Evolutionary conservation across 805 yeast genomes (phyloP).

Genomic region (Yamadazyma olivae): DNA sequence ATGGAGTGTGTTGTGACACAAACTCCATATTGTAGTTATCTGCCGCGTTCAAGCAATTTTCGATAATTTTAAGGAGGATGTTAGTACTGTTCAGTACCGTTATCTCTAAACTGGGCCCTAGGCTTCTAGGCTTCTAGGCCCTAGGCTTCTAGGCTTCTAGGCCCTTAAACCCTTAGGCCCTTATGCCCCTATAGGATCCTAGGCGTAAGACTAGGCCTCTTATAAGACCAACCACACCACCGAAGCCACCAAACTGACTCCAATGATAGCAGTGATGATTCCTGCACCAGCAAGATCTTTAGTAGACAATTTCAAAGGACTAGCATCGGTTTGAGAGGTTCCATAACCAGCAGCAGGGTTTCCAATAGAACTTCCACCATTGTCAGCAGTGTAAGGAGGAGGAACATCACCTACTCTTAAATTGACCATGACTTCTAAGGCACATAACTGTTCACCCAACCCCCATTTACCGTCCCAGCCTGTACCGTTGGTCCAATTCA

Average conservation of each 20-base stretch:
- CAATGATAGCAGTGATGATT: constrained; percentile 70
- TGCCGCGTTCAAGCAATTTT: too few relatives aligned
- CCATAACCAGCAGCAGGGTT: constrained; percentile 66
- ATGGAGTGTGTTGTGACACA: too few relatives aligned
- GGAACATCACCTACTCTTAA: constrained; percentile 39
- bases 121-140: too few relatives aligned
- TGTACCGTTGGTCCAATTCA: constrained; percentile 51
- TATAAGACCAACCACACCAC: constrained; percentile 41
- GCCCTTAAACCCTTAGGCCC: too few relatives aligned
- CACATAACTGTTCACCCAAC: constrained; percentile 76
- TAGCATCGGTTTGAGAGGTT: constrained; percentile 30
- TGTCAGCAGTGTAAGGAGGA: constrained; percentile 58
- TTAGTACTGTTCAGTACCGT: too few relatives aligned
- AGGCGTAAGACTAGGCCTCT: too few relatives aligned
- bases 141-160: too few relatives aligned
- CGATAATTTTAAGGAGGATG: too few relatives aligned
- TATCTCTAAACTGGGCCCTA: too few relatives aligned
- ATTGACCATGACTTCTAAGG: constrained; percentile 61
- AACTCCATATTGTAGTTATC: too few relatives aligned
- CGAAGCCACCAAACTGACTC: constrained; percentile 40
- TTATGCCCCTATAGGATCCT: too few relatives aligned
- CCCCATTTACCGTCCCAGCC: constrained; percentile 72
- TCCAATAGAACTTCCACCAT: constrained; percentile 73
- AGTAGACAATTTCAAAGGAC: constrained; percentile 39
- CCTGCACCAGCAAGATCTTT: constrained; percentile 90